phyloP scores from a whole-genome alignment of 768 basidiomycete species.

The Mycena indigotica region DNA sequence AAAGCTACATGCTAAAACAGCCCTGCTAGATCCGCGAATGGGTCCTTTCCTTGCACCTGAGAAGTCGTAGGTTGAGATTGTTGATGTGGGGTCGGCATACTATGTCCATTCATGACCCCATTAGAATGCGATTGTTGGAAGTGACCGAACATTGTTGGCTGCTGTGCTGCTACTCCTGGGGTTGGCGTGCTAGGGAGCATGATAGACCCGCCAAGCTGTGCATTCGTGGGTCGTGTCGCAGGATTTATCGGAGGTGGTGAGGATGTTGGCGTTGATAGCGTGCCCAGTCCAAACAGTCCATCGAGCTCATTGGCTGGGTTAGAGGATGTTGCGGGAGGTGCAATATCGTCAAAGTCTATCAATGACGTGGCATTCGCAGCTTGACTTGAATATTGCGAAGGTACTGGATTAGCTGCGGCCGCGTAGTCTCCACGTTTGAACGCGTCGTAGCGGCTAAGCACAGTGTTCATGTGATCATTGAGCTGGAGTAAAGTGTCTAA shows the following conservation, averaged over 20 bases:
- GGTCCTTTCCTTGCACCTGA: conserved; percentile 61
- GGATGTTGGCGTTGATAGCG: conserved; percentile 15
- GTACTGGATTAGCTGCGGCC: conserved; percentile 68
- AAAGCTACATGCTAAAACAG: no score
- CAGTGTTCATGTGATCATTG: conserved; percentile 97
- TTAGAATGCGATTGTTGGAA: conserved; percentile 29
- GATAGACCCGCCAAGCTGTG: conserved; percentile 37
- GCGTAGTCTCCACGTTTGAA: conserved; percentile 90
- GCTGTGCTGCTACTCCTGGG: background rate
- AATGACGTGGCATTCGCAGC: conserved; percentile 52
- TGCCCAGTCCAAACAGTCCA: conserved; percentile 42
- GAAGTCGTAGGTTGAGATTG: conserved; percentile 17
- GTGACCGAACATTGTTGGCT: no score
- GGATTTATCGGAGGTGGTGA: conserved; percentile 28
- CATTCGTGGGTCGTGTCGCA: conserved; percentile 33
- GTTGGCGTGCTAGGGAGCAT: conserved; percentile 47
- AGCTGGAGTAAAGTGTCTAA: conserved; percentile 91
- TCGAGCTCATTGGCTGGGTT: conserved; percentile 57
- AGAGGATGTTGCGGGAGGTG: conserved; percentile 21
- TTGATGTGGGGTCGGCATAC: conserved; percentile 4
- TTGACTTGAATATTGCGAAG: conserved; percentile 52
- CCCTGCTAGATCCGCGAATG: conserved; percentile 81
- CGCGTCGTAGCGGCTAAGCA: conserved; percentile 86
- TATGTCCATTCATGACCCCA: conserved; percentile 1
- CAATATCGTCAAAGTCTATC: conserved; percentile 75